Conservation (phyloP, 2,329 filamentous ascomycete species). For the Pseudogymnoascus sp. region DNA sequence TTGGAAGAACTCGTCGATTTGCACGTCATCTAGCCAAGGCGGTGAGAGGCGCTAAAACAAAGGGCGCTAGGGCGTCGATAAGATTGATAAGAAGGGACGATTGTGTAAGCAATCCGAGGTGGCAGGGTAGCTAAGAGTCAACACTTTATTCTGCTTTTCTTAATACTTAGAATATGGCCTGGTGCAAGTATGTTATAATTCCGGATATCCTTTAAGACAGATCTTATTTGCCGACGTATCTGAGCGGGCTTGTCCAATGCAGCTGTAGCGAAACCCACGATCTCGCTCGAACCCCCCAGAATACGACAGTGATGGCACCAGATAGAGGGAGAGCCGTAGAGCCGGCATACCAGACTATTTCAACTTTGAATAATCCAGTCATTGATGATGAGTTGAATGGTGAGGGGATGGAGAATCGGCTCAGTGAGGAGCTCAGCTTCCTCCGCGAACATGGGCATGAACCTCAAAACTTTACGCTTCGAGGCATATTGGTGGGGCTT, state of each 20-base stretch:
- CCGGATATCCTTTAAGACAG: not conserved
- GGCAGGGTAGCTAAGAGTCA: not conserved
- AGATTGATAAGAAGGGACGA: not conserved
- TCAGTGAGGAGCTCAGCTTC: slow-evolving; percentile 25
- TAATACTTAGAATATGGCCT: not conserved
- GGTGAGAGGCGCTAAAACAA: not conserved
- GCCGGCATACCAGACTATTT: slow-evolving; percentile 9
- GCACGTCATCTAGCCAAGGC: not conserved
- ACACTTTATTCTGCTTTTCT: not conserved
- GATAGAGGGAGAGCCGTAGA: slow-evolving; percentile 2
- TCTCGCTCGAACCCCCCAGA: not conserved
- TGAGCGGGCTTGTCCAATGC: not conserved
- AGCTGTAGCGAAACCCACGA: not conserved
- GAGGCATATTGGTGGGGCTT: slow-evolving; percentile 73
- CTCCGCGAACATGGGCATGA: slow-evolving; percentile 27
- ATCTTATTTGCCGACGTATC: not conserved
- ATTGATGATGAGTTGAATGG: slow-evolving; percentile 1
- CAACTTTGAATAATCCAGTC: not conserved
- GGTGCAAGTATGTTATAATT: not conserved
- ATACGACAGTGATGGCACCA: slow-evolving; percentile 2
- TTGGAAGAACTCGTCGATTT: not conserved
- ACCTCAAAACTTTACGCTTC: slow-evolving; percentile 70
- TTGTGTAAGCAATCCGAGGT: not conserved
- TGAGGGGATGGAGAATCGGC: slow-evolving; percentile 15
- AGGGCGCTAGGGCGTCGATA: not conserved